Evolutionary conservation across 2,329 filamentous ascomycete genomes (phyloP).

Genomic region (Colletotrichum destructivum): DNA sequence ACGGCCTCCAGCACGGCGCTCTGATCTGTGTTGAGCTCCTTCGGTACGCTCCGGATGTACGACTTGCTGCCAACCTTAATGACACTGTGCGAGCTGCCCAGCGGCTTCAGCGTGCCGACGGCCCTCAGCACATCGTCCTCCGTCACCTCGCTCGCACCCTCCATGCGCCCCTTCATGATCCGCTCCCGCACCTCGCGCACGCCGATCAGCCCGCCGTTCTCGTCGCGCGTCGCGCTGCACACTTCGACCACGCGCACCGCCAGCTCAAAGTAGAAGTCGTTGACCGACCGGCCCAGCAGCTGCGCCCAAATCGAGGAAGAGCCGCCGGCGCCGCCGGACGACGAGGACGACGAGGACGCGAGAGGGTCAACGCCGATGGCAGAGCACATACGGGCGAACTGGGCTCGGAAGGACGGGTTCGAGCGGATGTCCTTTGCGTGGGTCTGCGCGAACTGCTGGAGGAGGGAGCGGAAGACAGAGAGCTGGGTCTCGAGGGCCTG

Average conservation of each 20-base stretch:
- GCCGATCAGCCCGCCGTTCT: slow-evolving; percentile 94
- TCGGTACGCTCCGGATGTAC: slow-evolving; percentile 93
- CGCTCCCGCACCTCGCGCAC: slow-evolving; percentile 84
- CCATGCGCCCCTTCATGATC: slow-evolving; percentile 80
- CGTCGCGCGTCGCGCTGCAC: slow-evolving; percentile 85
- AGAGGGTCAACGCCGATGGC: slow-evolving; percentile 97
- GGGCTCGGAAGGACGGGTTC: slow-evolving; percentile 93
- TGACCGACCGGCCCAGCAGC: slow-evolving; percentile 90
- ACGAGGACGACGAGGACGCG: slow-evolving; percentile 63
- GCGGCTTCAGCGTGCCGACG: slow-evolving; percentile 86
- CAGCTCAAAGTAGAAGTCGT: slow-evolving; percentile 99
- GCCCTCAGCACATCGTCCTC: slow-evolving; percentile 95
- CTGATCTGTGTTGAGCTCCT: slow-evolving; percentile 96
- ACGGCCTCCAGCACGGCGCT: slow-evolving; percentile 92
- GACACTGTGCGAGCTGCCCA: slow-evolving; percentile 90
- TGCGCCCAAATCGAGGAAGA: slow-evolving; percentile 90
- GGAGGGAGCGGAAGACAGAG: slow-evolving; percentile 93
- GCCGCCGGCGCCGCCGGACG: slow-evolving; percentile 56
- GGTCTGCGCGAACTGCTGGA: slow-evolving; percentile 95
- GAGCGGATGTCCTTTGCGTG: slow-evolving; percentile 97
- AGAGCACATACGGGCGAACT: slow-evolving; percentile 98
- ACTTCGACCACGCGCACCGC: slow-evolving; percentile 96
- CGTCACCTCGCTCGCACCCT: slow-evolving; percentile 84
- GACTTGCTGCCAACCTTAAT: slow-evolving; percentile 86
- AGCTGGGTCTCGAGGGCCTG: slow-evolving; percentile 93